phyloP scores from a whole-genome alignment of 805 yeast genomes.

The Sugiyamaella mastotermitis region DNA sequence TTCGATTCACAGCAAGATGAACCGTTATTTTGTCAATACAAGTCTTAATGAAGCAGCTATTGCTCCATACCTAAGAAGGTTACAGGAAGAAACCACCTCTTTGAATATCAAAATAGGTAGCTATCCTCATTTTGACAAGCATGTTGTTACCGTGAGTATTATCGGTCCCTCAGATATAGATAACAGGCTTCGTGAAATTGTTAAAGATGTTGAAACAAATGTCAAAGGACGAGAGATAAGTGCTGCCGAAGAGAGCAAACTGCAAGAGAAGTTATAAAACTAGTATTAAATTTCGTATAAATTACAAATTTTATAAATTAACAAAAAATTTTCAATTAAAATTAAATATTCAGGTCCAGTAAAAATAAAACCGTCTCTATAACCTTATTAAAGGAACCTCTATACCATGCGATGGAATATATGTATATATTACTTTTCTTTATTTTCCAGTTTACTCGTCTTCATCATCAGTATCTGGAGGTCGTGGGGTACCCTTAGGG shows the following conservation, averaged over 20 bases:
- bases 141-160: constrained; percentile 65
- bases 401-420: no score
- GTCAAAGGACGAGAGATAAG: constrained; percentile 55
- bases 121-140: constrained; percentile 69
- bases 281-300: no score
- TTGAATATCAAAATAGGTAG: constrained; percentile 68
- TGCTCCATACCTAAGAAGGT: constrained; percentile 52
- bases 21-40: constrained; percentile 60
- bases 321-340: no score
- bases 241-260: constrained; percentile 46
- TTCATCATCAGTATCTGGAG: constrained; percentile 90
- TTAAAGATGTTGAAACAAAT: constrained; percentile 38
- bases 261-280: no score
- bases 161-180: constrained; percentile 47
- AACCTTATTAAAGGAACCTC: no score
- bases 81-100: constrained; percentile 40
- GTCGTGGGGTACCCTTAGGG: constrained; percentile 97
- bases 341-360: no score
- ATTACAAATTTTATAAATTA: no score
- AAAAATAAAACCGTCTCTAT: no score
- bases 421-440: no score
- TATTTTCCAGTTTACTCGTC: constrained; percentile 44
- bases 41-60: constrained; percentile 54
- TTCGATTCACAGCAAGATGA: no score
- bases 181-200: constrained; percentile 39